Evolutionary conservation across 2,329 filamentous ascomycete species (phyloP).

Genomic region (Apiospora aurea): DNA sequence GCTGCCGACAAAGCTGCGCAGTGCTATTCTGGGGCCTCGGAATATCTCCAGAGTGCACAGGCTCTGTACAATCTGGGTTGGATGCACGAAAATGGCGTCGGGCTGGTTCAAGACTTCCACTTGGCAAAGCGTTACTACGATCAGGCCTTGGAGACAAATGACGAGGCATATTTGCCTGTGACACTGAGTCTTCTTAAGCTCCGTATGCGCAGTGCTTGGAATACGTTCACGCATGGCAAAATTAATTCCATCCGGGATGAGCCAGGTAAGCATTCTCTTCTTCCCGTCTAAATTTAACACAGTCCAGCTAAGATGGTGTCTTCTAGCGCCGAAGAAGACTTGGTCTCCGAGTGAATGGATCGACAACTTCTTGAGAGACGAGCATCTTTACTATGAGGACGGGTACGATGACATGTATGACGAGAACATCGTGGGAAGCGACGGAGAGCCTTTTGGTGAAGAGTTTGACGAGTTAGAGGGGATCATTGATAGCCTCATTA

Average conservation of each 20-base stretch:
- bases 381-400: conserved; percentile 69
- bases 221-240: conserved; percentile 86
- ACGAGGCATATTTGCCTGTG: conserved; percentile 92
- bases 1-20: conserved; percentile 88
- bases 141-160: conserved; percentile 86
- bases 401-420: conserved; percentile 62
- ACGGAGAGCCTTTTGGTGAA: conserved; percentile 63
- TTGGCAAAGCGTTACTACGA: conserved; percentile 97
- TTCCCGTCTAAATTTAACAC: background rate
- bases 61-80: conserved; percentile 97
- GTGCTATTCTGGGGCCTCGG: conserved; percentile 91
- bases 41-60: conserved; percentile 90
- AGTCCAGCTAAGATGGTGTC: background rate
- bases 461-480: conserved; percentile 72
- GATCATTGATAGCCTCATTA: conserved; percentile 82
- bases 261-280: conserved; percentile 65
- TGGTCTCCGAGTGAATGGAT: conserved; percentile 89
- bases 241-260: conserved; percentile 94
- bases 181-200: conserved; percentile 88
- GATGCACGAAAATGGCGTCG: conserved; percentile 99
- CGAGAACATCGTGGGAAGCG: conserved; percentile 62
- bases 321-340: conserved; percentile 70
- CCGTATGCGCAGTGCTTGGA: conserved; percentile 88
- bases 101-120: conserved; percentile 93
- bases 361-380: conserved; percentile 79